Evolutionary conservation across 179 eudicot species (phyloP), one percentile per base, ranked within the genome.

Genomic region (Monotropa hypopitys): DNA sequence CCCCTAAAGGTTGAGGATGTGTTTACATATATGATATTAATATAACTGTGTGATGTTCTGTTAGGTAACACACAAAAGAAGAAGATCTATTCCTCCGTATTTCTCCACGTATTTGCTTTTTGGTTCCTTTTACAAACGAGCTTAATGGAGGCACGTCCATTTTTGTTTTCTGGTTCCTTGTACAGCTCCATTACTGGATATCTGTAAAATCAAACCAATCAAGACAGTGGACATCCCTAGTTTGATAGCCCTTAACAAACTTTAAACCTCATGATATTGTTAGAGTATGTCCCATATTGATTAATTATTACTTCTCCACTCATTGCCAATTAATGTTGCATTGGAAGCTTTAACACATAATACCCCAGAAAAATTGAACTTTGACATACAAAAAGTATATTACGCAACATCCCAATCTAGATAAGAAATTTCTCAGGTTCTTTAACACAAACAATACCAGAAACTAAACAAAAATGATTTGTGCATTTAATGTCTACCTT

Each of bases 401-500:
- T 18, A 75, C 18, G n/a, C 16, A 18, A 43, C 70, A 61, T 21
- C 42, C 66, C 7, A 28, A 1, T 61, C 18, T 62, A 62, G 45
- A 46, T 43, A 7, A 43, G 56, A 73, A 40, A 26, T 40, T 74
- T 26, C 51, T 57, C 57, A 9, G 45, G 63, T 33, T 76, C 62
- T 33, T 49, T 50, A 50, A 50, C 23, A 69, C 70, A 61, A 20
- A 49, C 38, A 67, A 21, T 51, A 38, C 23, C 50, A 35, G 50
- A 38, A 63, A 65, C 61, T 18, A 26, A 42, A 43, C 10, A 32
- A 20, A 30, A 63, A 76, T 30, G 45, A 47, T 63, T 28, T 45
- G 57, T 20, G 45, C 33, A 49, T 28, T 47, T 49, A 59, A 75
- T 73, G 65, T 80, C 80, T 78, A 96, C 99, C 99, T 91, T 93